phyloP scores from a whole-genome alignment of 192 early-diverging fungal species.

The Coemansia brasiliensis region DNA sequence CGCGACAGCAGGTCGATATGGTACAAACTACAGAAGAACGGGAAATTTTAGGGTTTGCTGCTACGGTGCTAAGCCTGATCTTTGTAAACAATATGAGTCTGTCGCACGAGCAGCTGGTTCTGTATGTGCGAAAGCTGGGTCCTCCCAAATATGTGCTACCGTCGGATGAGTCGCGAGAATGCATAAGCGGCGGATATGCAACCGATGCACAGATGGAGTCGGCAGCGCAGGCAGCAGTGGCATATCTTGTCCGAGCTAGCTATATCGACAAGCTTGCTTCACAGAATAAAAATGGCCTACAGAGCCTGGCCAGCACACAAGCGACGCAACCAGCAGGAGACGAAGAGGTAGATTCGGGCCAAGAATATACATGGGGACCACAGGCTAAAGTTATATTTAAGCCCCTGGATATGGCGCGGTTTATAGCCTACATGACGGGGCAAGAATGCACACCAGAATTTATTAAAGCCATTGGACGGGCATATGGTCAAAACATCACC shows the following conservation, averaged over 20 bases:
- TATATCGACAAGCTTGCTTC: slow-evolving; percentile 33
- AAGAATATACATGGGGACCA: slow-evolving; percentile 50
- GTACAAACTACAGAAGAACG: slow-evolving; percentile 20
- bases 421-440: slow-evolving; percentile 38
- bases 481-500: slow-evolving; percentile 37
- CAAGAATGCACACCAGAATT: slow-evolving; percentile 45
- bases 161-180: neutral
- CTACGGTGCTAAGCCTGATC: slow-evolving; percentile 45
- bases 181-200: neutral
- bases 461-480: slow-evolving; percentile 39
- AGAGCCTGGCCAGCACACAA: slow-evolving; percentile 21
- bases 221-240: slow-evolving; percentile 30
- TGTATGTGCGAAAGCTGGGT: slow-evolving; percentile 49
- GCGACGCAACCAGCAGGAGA: slow-evolving; percentile 24
- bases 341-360: slow-evolving; percentile 10
- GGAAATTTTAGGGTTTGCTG: slow-evolving; percentile 33
- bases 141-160: slow-evolving; percentile 27
- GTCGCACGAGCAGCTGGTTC: slow-evolving; percentile 35
- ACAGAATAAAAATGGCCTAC: neutral
- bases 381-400: slow-evolving; percentile 36
- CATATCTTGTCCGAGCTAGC: slow-evolving; percentile 20
- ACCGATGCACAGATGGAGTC: slow-evolving; percentile 42
- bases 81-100: slow-evolving; percentile 55
- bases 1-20: slow-evolving; percentile 24
- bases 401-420: slow-evolving; percentile 49